Percentiles rank a stretch among this genome's conserved stretches.
These are phyloP conservation scores for Saturnispora galanensis DNA, from an alignment of 805 yeast genomes.

Conservation along the genomic window DNA sequence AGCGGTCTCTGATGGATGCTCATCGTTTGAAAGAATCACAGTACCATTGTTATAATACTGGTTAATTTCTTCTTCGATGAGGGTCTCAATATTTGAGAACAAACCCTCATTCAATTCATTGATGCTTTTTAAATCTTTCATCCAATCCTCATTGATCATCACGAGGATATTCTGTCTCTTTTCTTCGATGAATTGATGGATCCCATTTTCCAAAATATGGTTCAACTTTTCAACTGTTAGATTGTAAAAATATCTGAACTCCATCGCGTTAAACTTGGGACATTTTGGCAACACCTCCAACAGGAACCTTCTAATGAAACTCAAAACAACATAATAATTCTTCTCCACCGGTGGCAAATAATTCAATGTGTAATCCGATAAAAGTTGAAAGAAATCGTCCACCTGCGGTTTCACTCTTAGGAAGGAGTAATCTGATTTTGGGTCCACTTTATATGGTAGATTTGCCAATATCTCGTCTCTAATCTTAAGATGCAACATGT, in stretches of 20 bases:
- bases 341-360: slow-evolving; percentile 64
- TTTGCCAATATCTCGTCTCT: slow-evolving; percentile 32
- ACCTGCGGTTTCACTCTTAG: slow-evolving; percentile 59
- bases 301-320: slow-evolving; percentile 50
- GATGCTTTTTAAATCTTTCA: slow-evolving; percentile 19
- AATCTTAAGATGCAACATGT: slow-evolving; percentile 38
- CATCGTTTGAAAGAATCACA: slow-evolving; percentile 7
- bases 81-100: slow-evolving; percentile 20
- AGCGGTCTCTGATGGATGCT: slow-evolving; percentile 1
- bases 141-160: slow-evolving; percentile 26
- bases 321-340: slow-evolving; percentile 43
- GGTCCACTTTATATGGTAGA: slow-evolving; percentile 71
- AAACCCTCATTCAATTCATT: slow-evolving; percentile 24
- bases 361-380: slow-evolving; percentile 65
- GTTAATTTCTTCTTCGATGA: slow-evolving; percentile 21
- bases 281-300: slow-evolving; percentile 49
- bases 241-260: slow-evolving; percentile 37
- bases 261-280: slow-evolving; percentile 55
- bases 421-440: slow-evolving; percentile 65
- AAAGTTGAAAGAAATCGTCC: slow-evolving; percentile 57
- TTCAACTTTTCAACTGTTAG: slow-evolving; percentile 28
- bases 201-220: slow-evolving; percentile 20
- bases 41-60: slow-evolving; percentile 19
- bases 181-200: slow-evolving; percentile 22
- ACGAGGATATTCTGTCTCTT: slow-evolving; percentile 26